phyloP scores from a whole-genome alignment of 2,329 filamentous ascomycete genomes.

The Furcasterigmium sp. region DNA sequence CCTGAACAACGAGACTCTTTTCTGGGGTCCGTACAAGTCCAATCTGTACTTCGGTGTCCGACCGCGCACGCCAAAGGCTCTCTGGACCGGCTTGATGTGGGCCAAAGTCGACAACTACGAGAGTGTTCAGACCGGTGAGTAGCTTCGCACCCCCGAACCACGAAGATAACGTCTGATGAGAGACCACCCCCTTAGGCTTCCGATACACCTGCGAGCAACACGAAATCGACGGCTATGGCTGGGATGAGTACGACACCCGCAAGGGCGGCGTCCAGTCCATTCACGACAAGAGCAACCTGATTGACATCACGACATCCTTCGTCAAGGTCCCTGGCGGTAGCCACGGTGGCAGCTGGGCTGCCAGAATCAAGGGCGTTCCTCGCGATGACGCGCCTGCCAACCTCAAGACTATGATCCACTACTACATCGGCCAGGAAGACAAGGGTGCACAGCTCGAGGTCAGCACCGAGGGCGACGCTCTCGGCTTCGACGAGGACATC shows the following conservation, averaged over 20 bases:
- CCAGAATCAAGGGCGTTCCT: constrained; percentile 76
- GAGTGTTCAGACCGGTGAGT: constrained; percentile 70
- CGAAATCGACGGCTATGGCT: constrained; percentile 93
- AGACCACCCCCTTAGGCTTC: no score
- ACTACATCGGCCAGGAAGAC: constrained; percentile 79
- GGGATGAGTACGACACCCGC: constrained; percentile 93
- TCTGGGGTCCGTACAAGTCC: constrained; percentile 94
- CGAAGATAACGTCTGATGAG: no score
- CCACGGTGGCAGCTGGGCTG: constrained; percentile 89
- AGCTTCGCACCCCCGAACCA: no score
- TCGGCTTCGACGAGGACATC: constrained; percentile 55
- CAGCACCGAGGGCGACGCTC: constrained; percentile 40
- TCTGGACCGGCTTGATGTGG: constrained; percentile 86
- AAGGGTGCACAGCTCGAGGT: constrained; percentile 58
- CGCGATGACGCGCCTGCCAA: constrained; percentile 61
- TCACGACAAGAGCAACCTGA: constrained; percentile 79
- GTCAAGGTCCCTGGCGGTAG: constrained; percentile 84
- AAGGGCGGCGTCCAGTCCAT: constrained; percentile 85
- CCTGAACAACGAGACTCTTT: constrained; percentile 71
- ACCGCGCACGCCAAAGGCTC: constrained; percentile 73
- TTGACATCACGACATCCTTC: constrained; percentile 91
- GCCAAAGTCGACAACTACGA: constrained; percentile 74
- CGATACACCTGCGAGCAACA: constrained; percentile 95
- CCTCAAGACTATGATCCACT: constrained; percentile 72
- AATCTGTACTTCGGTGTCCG: constrained; percentile 93